Evolutionary conservation across 805 yeast species (phyloP), one percentile per base, ranked within the genome.

Genomic region (Candida silvicultrix): DNA sequence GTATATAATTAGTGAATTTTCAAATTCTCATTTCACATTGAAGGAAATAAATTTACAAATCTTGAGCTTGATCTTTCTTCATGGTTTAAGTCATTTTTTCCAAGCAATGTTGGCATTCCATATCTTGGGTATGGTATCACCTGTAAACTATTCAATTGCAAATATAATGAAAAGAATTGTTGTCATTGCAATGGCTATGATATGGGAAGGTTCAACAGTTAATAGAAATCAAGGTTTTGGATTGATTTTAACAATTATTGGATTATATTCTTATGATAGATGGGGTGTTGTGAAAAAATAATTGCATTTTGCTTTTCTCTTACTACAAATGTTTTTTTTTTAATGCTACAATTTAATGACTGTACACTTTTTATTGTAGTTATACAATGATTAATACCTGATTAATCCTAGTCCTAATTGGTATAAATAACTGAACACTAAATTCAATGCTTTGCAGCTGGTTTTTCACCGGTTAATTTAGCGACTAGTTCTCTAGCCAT

Each of bases 81-180:
- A 85, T 61, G 89, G 90, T 2, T 45, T 76, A 1, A 67, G 84
- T 3, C 95, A 85, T 66, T 85, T 85, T 58, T 55, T 78, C 45
- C 94, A 85, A 64, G 78, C 88, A 2, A 71, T 85, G 59, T 63
- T 85, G 41, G 92, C 92, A 22, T 85, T 85, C 63, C 89, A 83
- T 61, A 73, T 85, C 40, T 73, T 85, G 52, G 92, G 92, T 2
- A 60, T 75, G 54, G 72, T 85, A 21, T 74, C 83, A n/a, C 85
- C 94, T 4, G 84, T 85, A 41, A 83, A 83, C 59, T 85, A 85
- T 62, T 81, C 89, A 37, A 82, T 85, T 58, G 94, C 90, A 28
- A 85, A 82, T 60, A 85, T 85, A 42, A 62, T 84, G 64, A 85
- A 85, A 57, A 69, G 92, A 57, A 85, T 85, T 46, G 78, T 82